Evolutionary conservation across 176 grass and related monocot species (phyloP).

Genomic region (Zizania latifolia): DNA sequence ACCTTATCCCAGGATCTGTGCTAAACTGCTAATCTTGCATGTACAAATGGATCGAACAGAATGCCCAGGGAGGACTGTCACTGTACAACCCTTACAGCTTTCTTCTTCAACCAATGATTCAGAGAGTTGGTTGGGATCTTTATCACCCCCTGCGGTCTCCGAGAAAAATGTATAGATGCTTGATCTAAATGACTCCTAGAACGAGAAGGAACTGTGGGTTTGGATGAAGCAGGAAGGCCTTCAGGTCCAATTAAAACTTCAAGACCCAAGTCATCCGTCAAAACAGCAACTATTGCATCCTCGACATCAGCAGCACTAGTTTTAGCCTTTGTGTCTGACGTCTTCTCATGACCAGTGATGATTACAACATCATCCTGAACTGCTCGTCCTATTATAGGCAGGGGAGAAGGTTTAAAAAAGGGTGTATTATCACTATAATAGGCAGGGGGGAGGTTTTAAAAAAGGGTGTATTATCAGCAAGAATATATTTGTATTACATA

Average conservation of each 20-base stretch:
- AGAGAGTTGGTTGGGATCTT: conserved; percentile 62
- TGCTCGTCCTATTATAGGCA: conserved; percentile 41
- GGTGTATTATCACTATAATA: no score
- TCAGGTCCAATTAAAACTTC: conserved; percentile 50
- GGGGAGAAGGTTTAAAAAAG: background rate
- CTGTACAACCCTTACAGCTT: conserved; percentile 23
- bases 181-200: conserved; percentile 11
- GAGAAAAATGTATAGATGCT: conserved; percentile 29
- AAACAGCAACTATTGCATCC: conserved; percentile 55
- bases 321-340: conserved; percentile 21
- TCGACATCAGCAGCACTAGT: conserved; percentile 38
- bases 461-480: conserved; percentile 14
- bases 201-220: background rate
- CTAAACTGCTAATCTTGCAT: background rate
- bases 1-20: conserved; percentile 5
- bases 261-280: conserved; percentile 70
- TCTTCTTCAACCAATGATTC: conserved; percentile 72
- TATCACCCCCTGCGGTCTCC: conserved; percentile 73
- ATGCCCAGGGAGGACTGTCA: conserved; percentile 14
- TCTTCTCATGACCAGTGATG: conserved; percentile 54
- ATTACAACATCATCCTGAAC: conserved; percentile 77
- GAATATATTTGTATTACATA: background rate
- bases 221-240: conserved; percentile 12
- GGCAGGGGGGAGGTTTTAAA: no score
- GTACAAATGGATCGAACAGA: background rate